Conservation (phyloP, 2,329 filamentous ascomycete species). For the Rutstroemia sp. region DNA sequence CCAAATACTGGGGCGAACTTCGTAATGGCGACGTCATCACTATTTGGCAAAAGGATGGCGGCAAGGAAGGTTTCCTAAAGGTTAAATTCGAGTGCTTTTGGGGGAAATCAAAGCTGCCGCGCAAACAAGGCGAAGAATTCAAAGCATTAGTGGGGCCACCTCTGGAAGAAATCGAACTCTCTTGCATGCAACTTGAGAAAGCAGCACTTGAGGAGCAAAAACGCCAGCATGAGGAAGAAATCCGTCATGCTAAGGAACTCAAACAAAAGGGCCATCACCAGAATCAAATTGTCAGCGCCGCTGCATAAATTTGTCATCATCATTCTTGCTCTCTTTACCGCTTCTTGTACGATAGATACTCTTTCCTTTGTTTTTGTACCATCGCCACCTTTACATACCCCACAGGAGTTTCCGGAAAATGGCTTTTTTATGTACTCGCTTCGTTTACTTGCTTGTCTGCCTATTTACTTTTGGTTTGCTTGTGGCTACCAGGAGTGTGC, state of each 20-base stretch:
- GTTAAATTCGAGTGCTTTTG: slow-evolving; percentile 28
- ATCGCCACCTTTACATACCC: neutral
- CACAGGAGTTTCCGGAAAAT: neutral
- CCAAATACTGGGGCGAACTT: slow-evolving; percentile 57
- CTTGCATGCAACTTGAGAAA: slow-evolving; percentile 21
- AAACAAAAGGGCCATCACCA: neutral
- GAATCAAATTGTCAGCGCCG: neutral
- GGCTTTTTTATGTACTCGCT: neutral
- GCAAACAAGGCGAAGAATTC: slow-evolving; percentile 17
- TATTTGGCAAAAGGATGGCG: slow-evolving; percentile 45
- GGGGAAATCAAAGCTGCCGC: slow-evolving; percentile 21
- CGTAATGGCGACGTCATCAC: slow-evolving; percentile 71
- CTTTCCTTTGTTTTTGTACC: neutral
- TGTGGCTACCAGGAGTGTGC: no score
- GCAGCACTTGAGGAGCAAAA: slow-evolving; percentile 10
- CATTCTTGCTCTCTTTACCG: neutral
- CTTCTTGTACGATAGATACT: neutral
- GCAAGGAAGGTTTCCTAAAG: slow-evolving; percentile 21
- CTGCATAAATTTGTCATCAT: no score
- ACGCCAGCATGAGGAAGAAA: neutral
- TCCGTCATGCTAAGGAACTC: neutral
- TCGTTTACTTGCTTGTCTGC: neutral
- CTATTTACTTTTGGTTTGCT: no score
- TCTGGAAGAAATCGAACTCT: slow-evolving; percentile 20
- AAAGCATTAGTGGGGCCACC: slow-evolving; percentile 15